Evolutionary conservation across 305 asterid genomes (phyloP), one percentile per base, ranked within the genome.

Genomic region (Rubia peregrina): DNA sequence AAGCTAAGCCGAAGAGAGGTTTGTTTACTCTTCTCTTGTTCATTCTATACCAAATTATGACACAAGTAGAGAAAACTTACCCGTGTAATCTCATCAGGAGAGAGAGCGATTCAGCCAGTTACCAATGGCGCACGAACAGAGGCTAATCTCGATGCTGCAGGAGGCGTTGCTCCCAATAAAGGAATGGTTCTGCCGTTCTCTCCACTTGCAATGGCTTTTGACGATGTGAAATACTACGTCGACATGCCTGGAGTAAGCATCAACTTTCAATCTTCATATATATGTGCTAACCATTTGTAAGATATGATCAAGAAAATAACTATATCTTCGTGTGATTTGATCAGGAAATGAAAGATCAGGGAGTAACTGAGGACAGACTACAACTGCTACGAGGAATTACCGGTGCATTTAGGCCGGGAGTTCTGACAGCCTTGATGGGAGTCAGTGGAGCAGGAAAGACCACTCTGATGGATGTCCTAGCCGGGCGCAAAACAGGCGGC

Each of bases 371-470:
- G 80, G 89, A 88, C 66, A 88, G 60, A 73, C 92, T 92, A 42
- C 98, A 87, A 68, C 69, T 92, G 74, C 95, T 92, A 17, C 78
- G 91, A 7, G 97, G 78, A 43, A 88, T 92, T 3, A 90, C 98
- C 0, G 90, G 98, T 42, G 86, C 95, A 26, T 92, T 90, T 67
- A 85, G 98, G 84, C 98, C 98, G 6, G 97, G 98, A 69, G 86
- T 92, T 77, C 68, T 92, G 71, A 92, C 97, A 26, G 98, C 98
- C 57, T 68, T 92, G 68, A 92, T 92, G 98, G 98, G 98, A 75
- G 84, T 92, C 63, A 92, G 98, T 68, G 98, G 97, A 72, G 98
- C 97, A 16, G 98, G 98, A 65, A 92, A 90, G 78, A 92, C 98
- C 2, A 92, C 97, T 12, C 73, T 92, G 55, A 92, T 92, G 98